These are phyloP conservation scores for Pyrenophora graminea DNA, from an alignment of 2,329 filamentous ascomycete species.

Conservation along the genomic window DNA sequence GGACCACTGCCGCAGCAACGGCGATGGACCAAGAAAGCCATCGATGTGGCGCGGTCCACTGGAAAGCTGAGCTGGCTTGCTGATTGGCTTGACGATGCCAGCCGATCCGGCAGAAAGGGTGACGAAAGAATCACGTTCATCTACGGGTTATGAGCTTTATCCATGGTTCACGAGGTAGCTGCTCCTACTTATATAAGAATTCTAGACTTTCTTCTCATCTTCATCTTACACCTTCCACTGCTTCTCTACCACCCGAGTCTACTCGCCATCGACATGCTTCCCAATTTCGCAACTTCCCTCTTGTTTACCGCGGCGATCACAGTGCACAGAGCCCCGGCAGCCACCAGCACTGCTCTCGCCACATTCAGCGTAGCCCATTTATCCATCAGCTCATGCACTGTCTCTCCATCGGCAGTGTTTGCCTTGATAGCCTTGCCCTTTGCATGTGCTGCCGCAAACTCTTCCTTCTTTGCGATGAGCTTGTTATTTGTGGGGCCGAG, in stretches of 20 bases:
- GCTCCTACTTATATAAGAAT: too few species aligned
- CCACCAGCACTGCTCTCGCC: conserved; percentile 46
- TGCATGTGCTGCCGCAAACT: conserved; percentile 44
- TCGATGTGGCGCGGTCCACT: conserved; percentile 10
- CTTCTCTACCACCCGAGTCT: too few species aligned
- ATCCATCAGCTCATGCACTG: conserved; percentile 58
- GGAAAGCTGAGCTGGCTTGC: conserved; percentile 24
- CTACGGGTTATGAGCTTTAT: conserved; percentile 40
- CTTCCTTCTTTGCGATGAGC: conserved; percentile 52
- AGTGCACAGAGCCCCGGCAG: conserved; percentile 30
- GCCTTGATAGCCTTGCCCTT: conserved; percentile 46
- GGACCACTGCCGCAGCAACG: conserved; percentile 39
- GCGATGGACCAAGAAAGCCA: conserved; percentile 18
- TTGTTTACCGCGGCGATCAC: conserved; percentile 34
- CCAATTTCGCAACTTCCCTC: conserved; percentile 30
- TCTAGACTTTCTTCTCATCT: too few species aligned
- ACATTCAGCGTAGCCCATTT: conserved; percentile 61
- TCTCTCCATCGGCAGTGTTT: conserved; percentile 50
- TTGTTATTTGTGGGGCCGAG: conserved; percentile 56
- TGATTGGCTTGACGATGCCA: conserved; percentile 42
- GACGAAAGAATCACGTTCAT: conserved; percentile 55
- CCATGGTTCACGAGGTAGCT: too few species aligned
- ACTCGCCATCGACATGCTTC: conserved; percentile 5
- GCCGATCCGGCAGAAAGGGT: conserved; percentile 43
- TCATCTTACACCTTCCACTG: too few species aligned